Base-by-base conservation (phyloP, 768 basidiomycete genomes). In the Phallus indusiatus region DNA sequence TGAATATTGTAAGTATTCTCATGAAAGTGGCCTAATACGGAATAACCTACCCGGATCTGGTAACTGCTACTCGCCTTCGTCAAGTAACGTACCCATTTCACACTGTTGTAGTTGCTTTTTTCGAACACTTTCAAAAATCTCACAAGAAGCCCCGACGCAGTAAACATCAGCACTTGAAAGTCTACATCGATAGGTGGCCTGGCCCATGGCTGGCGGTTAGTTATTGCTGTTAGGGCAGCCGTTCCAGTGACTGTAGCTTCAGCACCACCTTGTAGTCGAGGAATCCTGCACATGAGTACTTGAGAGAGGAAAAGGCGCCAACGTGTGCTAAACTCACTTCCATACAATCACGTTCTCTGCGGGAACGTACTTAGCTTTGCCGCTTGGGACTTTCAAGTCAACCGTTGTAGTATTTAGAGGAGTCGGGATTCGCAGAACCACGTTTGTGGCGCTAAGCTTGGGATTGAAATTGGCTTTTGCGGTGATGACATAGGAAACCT, bases 141-240 rank as follows among this genome's bases (percentile, higher is more conserved):
- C 47, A 99, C 96, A 54, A 95, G 88, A 66, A 99, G 71, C 1
- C 96, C 96, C 11, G 95, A 97, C 11, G 96, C 81, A 0, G 96
- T 98, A 72, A 98, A 92, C 96, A 99, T 99, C 65, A 99, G 78
- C 59, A 99, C 96, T 74, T 94, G 93, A 74, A 99, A 99, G 71
- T 99, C 96, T 63, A 98, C 86, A 64, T 95, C 91, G 67, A 99
- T 98, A 7, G 96, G 96, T 17, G 96, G 96, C 56, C 96, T 78
- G 2, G 94, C 94, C 96, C 96, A 99, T 4, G 95, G 86, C 79
- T 97, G 94, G 35, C 93, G 85, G 60, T 84, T 81, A 0, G 96
- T 99, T 34, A 93, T 95, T 61, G 84, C 82, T 1, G 94, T 91
- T 62, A 98, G 75, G 35, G 81, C 79, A 6, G 93, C 95, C 9